Evolutionary conservation across 345 rosid species (phyloP).

Genomic region (Diplotaxis tenuifolia): DNA sequence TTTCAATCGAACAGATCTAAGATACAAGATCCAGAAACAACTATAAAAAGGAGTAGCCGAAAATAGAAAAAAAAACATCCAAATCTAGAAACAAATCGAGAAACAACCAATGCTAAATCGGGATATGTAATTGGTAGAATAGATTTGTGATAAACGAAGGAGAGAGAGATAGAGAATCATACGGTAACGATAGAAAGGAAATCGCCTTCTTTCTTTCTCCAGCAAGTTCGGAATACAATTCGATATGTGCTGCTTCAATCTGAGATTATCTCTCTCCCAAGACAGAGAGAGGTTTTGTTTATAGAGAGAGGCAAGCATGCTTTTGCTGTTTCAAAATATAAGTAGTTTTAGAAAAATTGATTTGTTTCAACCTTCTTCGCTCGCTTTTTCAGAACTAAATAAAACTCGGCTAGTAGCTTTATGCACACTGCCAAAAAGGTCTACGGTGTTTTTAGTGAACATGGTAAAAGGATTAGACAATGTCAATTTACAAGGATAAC

Average conservation of each 20-base stretch:
- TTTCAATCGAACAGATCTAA: constrained; percentile 18
- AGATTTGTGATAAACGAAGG: not conserved
- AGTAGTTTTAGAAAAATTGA: too few species aligned
- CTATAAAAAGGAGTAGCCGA: not conserved
- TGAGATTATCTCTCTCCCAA: too few species aligned
- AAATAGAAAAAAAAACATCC: not conserved
- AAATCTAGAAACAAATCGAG: constrained; percentile 12
- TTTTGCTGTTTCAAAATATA: too few species aligned
- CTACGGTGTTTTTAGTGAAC: not conserved
- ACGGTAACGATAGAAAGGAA: not conserved
- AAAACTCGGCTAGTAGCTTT: too few species aligned
- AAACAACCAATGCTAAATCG: constrained; percentile 5
- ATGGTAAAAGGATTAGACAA: not conserved
- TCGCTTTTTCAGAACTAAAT: too few species aligned
- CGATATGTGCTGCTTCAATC: not conserved
- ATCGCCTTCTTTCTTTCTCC: constrained; percentile 4
- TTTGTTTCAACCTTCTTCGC: too few species aligned
- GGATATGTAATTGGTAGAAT: not conserved
- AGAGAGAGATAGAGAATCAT: constrained; percentile 13
- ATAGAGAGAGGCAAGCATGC: constrained; percentile 31
- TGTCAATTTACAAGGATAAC: not conserved
- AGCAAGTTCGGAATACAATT: constrained; percentile 3
- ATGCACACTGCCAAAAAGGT: too few species aligned
- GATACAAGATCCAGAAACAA: not conserved
- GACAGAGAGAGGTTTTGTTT: constrained; percentile 28